A percentile compares a stretch with the other conserved stretches of the same genome.
Conservation (phyloP, 2,329 filamentous ascomycete species). For the Cytospora paraplurivora region DNA sequence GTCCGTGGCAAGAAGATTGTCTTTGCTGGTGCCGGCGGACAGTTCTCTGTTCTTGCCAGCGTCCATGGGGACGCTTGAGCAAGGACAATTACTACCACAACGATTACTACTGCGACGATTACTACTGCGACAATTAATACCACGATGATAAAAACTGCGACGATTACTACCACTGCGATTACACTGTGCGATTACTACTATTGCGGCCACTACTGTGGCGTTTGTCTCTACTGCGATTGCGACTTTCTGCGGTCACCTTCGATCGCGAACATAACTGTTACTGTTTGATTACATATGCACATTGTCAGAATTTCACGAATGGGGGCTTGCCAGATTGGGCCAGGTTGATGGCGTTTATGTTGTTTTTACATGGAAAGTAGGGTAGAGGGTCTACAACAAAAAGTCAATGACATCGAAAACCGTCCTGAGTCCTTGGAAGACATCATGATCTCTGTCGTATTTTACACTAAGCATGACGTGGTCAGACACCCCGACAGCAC, state of each 20-base stretch:
- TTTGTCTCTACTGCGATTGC: neutral
- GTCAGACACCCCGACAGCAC: neutral
- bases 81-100: neutral
- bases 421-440: neutral
- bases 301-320: too few species aligned
- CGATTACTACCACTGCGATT: neutral
- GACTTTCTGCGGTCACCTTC: neutral
- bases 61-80: constrained; percentile 31
- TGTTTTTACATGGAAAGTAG: too few species aligned
- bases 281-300: too few species aligned
- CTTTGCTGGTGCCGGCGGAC: constrained; percentile 81
- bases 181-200: neutral
- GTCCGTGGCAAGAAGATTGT: constrained; percentile 73
- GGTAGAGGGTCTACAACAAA: neutral
- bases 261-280: too few species aligned
- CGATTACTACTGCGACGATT: neutral
- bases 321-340: too few species aligned
- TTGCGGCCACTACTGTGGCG: neutral
- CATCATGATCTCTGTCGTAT: neutral
- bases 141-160: neutral
- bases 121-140: neutral
- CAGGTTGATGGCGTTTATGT: too few species aligned
- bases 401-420: neutral
- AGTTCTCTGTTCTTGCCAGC: constrained; percentile 69
- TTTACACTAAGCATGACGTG: neutral